These are phyloP conservation scores for Cordyceps militaris DNA, from an alignment of 2,329 filamentous ascomycete species.

Conservation along the genomic window DNA sequence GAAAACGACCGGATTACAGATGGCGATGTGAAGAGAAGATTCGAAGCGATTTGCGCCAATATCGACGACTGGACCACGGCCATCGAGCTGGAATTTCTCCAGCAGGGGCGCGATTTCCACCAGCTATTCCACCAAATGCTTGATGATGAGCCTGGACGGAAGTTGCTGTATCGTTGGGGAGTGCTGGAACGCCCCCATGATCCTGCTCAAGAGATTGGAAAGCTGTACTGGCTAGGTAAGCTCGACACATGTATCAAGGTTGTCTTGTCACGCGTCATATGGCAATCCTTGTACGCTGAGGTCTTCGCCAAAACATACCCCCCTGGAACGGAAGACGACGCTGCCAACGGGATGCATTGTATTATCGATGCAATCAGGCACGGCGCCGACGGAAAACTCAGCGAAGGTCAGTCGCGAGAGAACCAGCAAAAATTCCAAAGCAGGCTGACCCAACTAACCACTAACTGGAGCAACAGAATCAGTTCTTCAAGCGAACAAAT, in stretches of 20 bases:
- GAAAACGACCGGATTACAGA: background rate
- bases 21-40: slow-evolving; percentile 1
- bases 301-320: background rate
- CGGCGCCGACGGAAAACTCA: background rate
- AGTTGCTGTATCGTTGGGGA: background rate
- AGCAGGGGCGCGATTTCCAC: background rate
- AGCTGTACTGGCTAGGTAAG: background rate
- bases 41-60: slow-evolving; percentile 1
- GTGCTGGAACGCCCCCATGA: background rate
- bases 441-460: background rate
- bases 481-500: background rate
- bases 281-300: background rate
- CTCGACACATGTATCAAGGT: slow-evolving; percentile 2
- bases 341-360: background rate
- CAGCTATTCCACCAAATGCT: background rate
- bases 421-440: background rate
- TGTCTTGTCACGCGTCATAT: slow-evolving; percentile 3
- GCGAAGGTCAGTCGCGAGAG: background rate
- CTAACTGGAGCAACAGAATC: background rate
- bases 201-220: background rate
- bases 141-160: background rate
- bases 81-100: slow-evolving; percentile 1
- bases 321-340: background rate
- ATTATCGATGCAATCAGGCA: background rate
- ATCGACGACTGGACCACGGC: slow-evolving; percentile 2